These are phyloP conservation scores for Firmiana major DNA, from an alignment of 345 rosid species.

Conservation along the genomic window DNA sequence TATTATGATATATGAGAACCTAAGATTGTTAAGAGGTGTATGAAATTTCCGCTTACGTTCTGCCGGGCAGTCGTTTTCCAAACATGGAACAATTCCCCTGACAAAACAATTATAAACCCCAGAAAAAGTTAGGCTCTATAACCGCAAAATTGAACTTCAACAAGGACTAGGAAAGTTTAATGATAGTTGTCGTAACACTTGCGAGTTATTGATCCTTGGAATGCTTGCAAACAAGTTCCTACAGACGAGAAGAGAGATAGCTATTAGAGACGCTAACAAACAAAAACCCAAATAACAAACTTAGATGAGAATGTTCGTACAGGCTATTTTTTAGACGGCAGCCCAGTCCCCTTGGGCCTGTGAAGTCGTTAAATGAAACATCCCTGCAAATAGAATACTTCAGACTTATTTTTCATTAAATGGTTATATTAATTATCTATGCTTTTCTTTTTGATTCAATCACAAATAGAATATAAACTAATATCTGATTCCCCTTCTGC, in stretches of 20 bases:
- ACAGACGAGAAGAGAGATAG: not conserved
- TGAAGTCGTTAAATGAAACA: constrained; percentile 33
- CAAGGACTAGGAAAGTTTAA: not conserved
- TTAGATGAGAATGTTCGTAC: constrained; percentile 17
- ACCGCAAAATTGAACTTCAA: not conserved
- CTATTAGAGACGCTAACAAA: not conserved
- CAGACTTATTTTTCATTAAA: not conserved
- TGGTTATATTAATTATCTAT: not conserved
- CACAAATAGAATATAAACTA: not conserved
- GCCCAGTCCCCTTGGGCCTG: not conserved
- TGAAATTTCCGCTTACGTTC: constrained; percentile 6
- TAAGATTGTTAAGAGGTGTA: not conserved
- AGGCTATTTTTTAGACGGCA: not conserved
- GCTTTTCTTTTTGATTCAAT: not conserved
- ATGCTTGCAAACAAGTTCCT: constrained; percentile 43
- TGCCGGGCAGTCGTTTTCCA: not conserved
- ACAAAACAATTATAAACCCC: not conserved
- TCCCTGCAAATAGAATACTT: constrained; percentile 24
- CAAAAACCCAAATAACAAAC: not conserved
- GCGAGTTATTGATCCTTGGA: constrained; percentile 20
- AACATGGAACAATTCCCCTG: constrained; percentile 19
- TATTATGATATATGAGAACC: too few relatives aligned
- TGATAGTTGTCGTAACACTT: not conserved
- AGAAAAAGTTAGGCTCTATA: not conserved
- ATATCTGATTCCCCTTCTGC: not conserved